A percentile compares a stretch with the other conserved stretches of the same genome.
phyloP scores from a whole-genome alignment of 345 rosid genomes.

The Moricandia arvensis region DNA sequence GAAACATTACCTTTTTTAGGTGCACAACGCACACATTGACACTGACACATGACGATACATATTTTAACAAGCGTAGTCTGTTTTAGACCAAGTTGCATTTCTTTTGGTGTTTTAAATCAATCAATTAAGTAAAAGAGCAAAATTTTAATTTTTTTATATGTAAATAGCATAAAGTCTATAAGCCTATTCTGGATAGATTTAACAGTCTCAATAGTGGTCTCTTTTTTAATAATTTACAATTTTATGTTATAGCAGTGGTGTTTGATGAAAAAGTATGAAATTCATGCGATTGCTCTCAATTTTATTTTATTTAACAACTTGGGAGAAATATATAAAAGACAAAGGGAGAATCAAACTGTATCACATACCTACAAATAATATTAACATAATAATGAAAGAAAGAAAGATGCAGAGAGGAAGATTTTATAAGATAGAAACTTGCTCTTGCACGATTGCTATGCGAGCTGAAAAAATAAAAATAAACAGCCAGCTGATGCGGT shows the following conservation, averaged over 20 bases:
- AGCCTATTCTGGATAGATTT: background rate
- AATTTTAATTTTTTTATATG: background rate
- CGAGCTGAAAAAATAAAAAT: conserved; percentile 23
- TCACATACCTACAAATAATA: conserved; percentile 29
- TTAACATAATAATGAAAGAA: conserved; percentile 27
- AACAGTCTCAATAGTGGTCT: background rate
- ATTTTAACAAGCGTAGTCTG: conserved; percentile 9
- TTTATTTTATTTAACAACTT: conserved; percentile 2
- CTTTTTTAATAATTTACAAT: no score
- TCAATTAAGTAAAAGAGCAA: background rate
- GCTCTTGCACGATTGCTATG: conserved; percentile 22
- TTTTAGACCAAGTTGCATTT: conserved; percentile 13
- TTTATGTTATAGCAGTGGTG: background rate
- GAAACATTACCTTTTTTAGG: conserved; percentile 4
- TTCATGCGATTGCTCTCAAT: conserved; percentile 5
- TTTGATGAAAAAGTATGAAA: background rate
- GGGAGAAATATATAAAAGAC: conserved; percentile 4
- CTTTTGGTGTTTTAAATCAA: background rate
- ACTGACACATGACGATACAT: background rate
- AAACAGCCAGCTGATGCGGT: conserved; percentile 23
- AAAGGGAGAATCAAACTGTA: conserved; percentile 12
- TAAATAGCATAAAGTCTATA: background rate
- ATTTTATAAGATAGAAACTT: conserved; percentile 11
- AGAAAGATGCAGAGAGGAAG: background rate
- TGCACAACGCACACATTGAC: background rate